phyloP scores from a whole-genome alignment of 768 basidiomycete genomes.

The Boletus pseudopeckii region DNA sequence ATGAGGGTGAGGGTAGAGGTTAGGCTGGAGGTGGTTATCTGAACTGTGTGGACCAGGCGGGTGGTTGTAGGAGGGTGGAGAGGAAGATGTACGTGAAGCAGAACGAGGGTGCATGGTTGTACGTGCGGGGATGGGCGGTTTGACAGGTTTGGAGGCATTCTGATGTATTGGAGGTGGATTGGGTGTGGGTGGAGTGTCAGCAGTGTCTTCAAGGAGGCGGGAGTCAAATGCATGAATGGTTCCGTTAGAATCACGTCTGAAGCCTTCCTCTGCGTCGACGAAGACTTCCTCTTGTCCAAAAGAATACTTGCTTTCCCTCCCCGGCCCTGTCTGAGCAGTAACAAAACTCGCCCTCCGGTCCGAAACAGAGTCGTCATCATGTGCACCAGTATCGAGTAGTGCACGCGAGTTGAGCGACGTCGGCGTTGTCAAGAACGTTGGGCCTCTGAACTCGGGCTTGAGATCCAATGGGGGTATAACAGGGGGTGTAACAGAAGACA shows the following conservation, averaged over 20 bases:
- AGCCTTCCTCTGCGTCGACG: slow-evolving; percentile 29
- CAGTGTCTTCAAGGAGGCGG: slow-evolving; percentile 12
- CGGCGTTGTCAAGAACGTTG: slow-evolving; percentile 27
- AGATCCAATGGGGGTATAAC: slow-evolving; percentile 59
- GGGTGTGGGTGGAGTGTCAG: slow-evolving; percentile 3
- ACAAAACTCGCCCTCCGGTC: slow-evolving; percentile 57
- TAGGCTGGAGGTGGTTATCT: slow-evolving; percentile 14
- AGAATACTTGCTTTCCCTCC: slow-evolving; percentile 32
- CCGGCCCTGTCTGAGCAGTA: slow-evolving; percentile 38
- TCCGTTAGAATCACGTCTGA: slow-evolving; percentile 21
- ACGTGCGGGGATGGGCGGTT: slow-evolving; percentile 23
- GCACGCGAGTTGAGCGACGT: slow-evolving; percentile 24
- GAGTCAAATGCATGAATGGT: slow-evolving; percentile 21
- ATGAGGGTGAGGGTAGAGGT: slow-evolving; percentile 14
- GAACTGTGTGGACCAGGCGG: slow-evolving; percentile 18
- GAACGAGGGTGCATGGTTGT: slow-evolving; percentile 13
- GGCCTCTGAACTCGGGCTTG: slow-evolving; percentile 48
- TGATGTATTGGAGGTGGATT: slow-evolving; percentile 1
- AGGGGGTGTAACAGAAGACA: slow-evolving; percentile 40
- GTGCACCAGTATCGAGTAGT: slow-evolving; percentile 23
- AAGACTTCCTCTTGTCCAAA: slow-evolving; percentile 26
- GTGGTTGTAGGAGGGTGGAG: slow-evolving; percentile 25
- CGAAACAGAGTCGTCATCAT: slow-evolving; percentile 42
- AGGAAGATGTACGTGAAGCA: slow-evolving; percentile 15
- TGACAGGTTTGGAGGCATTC: slow-evolving; percentile 2